Evolutionary conservation across 495 filamentous ascomycete genomes (phyloP), one percentile per base, ranked within the genome.

Genomic region (Parmelia sp.): DNA sequence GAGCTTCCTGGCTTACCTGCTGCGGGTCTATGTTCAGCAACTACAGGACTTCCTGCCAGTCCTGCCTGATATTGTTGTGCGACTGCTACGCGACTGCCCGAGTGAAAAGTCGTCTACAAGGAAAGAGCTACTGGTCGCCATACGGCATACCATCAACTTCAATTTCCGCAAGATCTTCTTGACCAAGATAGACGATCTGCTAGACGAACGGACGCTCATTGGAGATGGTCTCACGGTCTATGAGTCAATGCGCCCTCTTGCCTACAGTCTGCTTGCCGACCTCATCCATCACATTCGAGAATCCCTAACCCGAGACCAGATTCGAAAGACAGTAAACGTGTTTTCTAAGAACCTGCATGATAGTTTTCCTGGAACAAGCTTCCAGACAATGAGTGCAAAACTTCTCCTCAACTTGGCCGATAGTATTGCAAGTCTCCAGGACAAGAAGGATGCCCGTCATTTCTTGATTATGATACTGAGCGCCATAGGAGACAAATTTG

Each of bases 321-420:
- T 99, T 64, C 85, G 91, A 58, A 87, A 90, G 68, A 97, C 95
- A 0, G 91, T 99, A 14, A 90, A 96, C 69, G 95, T 97, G 10
- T 99, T 97, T 73, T 96, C 94, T 7, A 91, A 90, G 69, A 97
- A 97, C 68, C 80, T 99, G 29, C 92, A 96, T 68, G 95, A 97
- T 72, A 90, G 89, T 65, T 96, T 96, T 69, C 95, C 95, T 3
- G 95, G 95, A 19, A 97, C 95, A 7, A 97, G 94, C 74, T 99
- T 97, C 73, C 95, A 99, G 74, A 99, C 95, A 0, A 99, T 99
- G 95, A 97, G 94, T 70, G 95, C 95, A 5, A 99, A 97, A 73
- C 79, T 99, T 5, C 78, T 99, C 4, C 76, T 99, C 59, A 99
- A 99, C 74, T 90, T 99, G 89, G 94, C 94, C 0, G 95, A 97